Conservation (phyloP, 2,329 filamentous ascomycete genomes). For the Apiospora sp. region DNA sequence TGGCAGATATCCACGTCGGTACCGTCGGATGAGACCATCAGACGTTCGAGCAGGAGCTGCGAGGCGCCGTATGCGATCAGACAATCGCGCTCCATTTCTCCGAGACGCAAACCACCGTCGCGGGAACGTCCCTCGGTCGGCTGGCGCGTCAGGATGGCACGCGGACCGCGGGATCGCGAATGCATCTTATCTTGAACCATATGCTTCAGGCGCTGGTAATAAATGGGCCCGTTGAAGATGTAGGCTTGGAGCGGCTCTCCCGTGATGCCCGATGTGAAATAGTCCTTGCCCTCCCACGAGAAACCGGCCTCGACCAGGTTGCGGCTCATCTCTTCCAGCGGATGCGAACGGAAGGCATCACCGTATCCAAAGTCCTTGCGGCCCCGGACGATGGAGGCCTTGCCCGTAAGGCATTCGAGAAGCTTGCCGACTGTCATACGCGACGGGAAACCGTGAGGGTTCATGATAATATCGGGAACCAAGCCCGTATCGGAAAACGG, state of each 20-base stretch:
- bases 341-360: constrained; percentile 82
- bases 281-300: constrained; percentile 97
- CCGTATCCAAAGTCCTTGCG: constrained; percentile 85
- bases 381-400: constrained; percentile 87
- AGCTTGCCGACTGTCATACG: constrained; percentile 99
- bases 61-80: constrained; percentile 95
- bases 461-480: constrained; percentile 99
- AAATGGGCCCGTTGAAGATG: constrained; percentile 98
- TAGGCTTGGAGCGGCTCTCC: constrained; percentile 94
- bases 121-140: constrained; percentile 94
- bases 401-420: constrained; percentile 92
- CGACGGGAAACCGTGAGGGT: constrained; percentile 98
- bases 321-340: constrained; percentile 88
- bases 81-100: constrained; percentile 99
- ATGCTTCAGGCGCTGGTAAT: constrained; percentile 99
- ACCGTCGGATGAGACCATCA: constrained; percentile 94
- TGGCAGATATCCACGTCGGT: constrained; percentile 95
- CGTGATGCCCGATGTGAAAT: constrained; percentile 92
- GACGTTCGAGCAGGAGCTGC: constrained; percentile 87
- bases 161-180: constrained; percentile 86
- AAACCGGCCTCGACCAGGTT: constrained; percentile 89
- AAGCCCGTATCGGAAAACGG: constrained; percentile 92
- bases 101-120: constrained; percentile 89
- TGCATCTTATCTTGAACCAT: constrained; percentile 99
- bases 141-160: constrained; percentile 91